Evolutionary conservation across 768 basidiomycete genomes (phyloP).

Genomic region (Galerina marginata): DNA sequence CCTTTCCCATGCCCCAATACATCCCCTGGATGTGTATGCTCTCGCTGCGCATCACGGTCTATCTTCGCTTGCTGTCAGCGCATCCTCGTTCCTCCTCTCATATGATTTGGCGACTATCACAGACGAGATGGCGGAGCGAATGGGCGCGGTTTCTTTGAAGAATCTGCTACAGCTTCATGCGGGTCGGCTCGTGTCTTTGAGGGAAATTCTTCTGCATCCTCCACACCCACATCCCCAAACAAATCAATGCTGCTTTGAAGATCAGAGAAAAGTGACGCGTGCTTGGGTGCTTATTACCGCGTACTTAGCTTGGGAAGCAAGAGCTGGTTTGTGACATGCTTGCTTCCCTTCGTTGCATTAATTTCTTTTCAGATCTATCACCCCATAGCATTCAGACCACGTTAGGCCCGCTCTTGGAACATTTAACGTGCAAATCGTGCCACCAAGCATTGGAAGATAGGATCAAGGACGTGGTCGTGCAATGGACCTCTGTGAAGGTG

Average conservation of each 20-base stretch:
- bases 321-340: not conserved
- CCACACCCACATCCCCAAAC: constrained; percentile 13
- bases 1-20: constrained; percentile 14
- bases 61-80: constrained; percentile 11
- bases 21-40: constrained; percentile 18
- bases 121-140: constrained; percentile 16
- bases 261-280: constrained; percentile 5
- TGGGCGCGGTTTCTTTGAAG: constrained; percentile 16
- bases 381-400: not conserved
- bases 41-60: constrained; percentile 19
- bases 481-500: constrained; percentile 1
- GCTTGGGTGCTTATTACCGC: constrained; percentile 10
- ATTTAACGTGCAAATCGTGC: not conserved
- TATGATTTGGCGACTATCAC: constrained; percentile 12
- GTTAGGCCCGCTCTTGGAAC: not conserved
- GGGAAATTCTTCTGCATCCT: constrained; percentile 12
- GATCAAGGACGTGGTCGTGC: not conserved
- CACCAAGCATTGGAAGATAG: not conserved
- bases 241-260: constrained; percentile 6
- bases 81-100: constrained; percentile 14
- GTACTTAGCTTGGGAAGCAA: not conserved
- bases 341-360: not conserved
- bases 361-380: not conserved
- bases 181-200: constrained; percentile 3
- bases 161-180: constrained; percentile 13